Conservation (phyloP, 2,329 filamentous ascomycete species). For the Cryphonectria nitschkei region DNA sequence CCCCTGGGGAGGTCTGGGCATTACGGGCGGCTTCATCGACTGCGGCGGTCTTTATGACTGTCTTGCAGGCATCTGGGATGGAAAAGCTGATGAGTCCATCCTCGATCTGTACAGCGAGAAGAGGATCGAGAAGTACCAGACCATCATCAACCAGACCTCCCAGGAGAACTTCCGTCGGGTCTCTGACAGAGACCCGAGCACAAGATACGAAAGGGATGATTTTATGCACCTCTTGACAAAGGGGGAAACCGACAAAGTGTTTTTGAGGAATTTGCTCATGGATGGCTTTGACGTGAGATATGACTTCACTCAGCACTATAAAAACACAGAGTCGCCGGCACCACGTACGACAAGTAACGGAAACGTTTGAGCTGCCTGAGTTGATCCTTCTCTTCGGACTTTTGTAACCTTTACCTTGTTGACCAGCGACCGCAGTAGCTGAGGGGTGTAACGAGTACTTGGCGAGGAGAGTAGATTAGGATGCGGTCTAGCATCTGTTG, state of each 20-base stretch:
- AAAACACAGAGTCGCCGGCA: constrained; percentile 23
- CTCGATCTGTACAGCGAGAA: constrained; percentile 51
- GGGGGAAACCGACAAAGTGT: constrained; percentile 40
- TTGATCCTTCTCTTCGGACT: neutral
- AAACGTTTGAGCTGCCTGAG: neutral
- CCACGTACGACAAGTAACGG: neutral
- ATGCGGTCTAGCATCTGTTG: neutral
- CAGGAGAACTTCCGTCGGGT: constrained; percentile 49
- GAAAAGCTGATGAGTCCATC: constrained; percentile 47
- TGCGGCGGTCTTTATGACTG: constrained; percentile 65
- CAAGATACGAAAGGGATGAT: constrained; percentile 43
- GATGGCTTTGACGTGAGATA: constrained; percentile 44
- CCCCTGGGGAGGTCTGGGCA: constrained; percentile 62
- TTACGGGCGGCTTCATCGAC: constrained; percentile 68
- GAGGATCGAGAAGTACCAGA: constrained; percentile 50
- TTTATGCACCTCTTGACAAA: constrained; percentile 44
- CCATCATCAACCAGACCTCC: constrained; percentile 48
- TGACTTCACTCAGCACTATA: constrained; percentile 51
- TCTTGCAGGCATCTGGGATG: constrained; percentile 51
- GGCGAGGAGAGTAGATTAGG: neutral
- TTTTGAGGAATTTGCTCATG: constrained; percentile 42
- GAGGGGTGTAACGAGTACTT: neutral
- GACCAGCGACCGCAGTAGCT: neutral
- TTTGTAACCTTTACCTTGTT: neutral
- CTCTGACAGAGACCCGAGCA: constrained; percentile 45